Evolutionary conservation across 306 rosid species (phyloP).

Genomic region (Mucuna pruriens): DNA sequence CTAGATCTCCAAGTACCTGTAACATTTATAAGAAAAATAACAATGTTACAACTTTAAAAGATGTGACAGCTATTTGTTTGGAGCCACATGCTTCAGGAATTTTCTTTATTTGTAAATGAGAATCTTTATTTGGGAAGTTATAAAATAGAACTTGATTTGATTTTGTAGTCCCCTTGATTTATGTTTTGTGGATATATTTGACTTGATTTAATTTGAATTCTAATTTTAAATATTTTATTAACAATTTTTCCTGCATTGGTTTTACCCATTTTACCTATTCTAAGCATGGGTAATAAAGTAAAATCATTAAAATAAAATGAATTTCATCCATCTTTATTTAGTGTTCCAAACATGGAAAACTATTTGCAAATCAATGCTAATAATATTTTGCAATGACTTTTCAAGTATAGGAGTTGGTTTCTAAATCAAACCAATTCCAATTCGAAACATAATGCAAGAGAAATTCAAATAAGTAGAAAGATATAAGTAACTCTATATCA

Average conservation of each 20-base stretch:
- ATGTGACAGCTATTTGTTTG: not conserved
- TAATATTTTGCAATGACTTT: not conserved
- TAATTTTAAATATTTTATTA: slow-evolving; percentile 8
- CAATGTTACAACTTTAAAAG: slow-evolving; percentile 1
- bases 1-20: slow-evolving; percentile 93
- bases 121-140: not conserved
- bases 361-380: slow-evolving; percentile 12
- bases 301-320: slow-evolving; percentile 10
- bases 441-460: slow-evolving; percentile 3
- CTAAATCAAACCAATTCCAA: slow-evolving; percentile 6
- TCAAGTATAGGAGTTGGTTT: slow-evolving; percentile 6
- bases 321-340: not conserved
- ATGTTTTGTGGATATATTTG: not conserved
- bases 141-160: slow-evolving; percentile 13
- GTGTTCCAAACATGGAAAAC: not conserved
- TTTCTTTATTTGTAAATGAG: not conserved
- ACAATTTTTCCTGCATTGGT: not conserved
- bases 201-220: slow-evolving; percentile 1
- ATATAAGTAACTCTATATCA: slow-evolving; percentile 9
- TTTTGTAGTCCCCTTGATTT: not conserved
- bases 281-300: not conserved
- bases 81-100: not conserved
- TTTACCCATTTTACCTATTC: not conserved
- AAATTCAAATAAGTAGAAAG: not conserved
- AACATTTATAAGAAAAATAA: slow-evolving; percentile 31